Evolutionary conservation across 2,329 filamentous ascomycete species (phyloP).

Genomic region (Blastomyces parvus): DNA sequence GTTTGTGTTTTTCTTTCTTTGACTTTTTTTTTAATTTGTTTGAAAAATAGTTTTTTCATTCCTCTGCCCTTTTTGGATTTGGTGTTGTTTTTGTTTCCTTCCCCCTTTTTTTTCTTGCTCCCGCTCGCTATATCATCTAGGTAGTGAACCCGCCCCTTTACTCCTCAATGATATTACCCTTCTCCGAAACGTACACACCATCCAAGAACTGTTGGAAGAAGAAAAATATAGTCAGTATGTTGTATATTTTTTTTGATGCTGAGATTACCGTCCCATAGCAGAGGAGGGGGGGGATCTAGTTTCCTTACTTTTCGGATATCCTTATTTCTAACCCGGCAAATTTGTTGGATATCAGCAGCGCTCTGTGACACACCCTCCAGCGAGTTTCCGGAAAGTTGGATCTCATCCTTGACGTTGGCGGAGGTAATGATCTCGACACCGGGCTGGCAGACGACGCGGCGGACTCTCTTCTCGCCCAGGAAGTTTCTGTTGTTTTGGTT

Average conservation of each 20-base stretch:
- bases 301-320: slow-evolving; percentile 92
- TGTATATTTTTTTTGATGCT: background rate
- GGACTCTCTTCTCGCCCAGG: slow-evolving; percentile 98
- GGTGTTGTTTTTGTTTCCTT: background rate
- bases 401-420: slow-evolving; percentile 94
- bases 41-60: background rate
- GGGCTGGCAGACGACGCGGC: slow-evolving; percentile 75
- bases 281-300: background rate
- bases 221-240: slow-evolving; percentile 8
- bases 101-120: background rate
- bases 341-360: slow-evolving; percentile 98
- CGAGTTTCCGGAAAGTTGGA: slow-evolving; percentile 84
- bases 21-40: background rate
- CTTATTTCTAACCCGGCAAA: slow-evolving; percentile 99
- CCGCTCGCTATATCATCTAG: slow-evolving; percentile 28
- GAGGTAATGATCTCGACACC: slow-evolving; percentile 88
- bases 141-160: slow-evolving; percentile 28
- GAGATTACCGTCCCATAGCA: no score
- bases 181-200: slow-evolving; percentile 99
- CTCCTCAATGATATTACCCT: slow-evolving; percentile 76
- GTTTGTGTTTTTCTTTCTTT: background rate
- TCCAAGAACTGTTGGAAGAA: slow-evolving; percentile 74
- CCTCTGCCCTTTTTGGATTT: background rate
- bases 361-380: slow-evolving; percentile 96
- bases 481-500: slow-evolving; percentile 65